Evolutionary conservation across 2,329 filamentous ascomycete genomes (phyloP), one percentile per base, ranked within the genome.

Genomic region (Trichoderma atroviride): DNA sequence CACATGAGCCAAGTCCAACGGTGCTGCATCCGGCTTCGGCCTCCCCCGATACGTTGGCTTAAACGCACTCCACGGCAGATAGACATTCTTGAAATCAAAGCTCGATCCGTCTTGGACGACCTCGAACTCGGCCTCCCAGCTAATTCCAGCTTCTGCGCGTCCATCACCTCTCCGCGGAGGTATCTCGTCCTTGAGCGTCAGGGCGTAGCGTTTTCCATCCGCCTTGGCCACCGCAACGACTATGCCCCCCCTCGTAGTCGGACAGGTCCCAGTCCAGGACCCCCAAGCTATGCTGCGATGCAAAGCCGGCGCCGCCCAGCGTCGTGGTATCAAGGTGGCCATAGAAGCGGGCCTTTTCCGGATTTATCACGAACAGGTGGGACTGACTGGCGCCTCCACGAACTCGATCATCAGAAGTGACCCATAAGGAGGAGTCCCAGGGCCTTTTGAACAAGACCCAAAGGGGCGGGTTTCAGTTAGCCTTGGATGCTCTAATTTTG

Each of bases 231-330:
- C 76, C 50, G 82, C 76, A 5, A 93, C 73, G 72, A 84, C 78
- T 29, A 93, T 79, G 3, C 91, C 91, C 57, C 57, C 87, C 84
- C 55, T 88, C 84, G 73, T 89, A 91, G 13, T 74, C 75, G 1
- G 85, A 86, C 9, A 96, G 79, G 74, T 96, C 86, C 86, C 91
- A 91, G 29, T 80, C 80, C 16, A 84, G 79, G 50, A 85, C 80
- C 9, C 88, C 87, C 50, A 83, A 84, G 5, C 90, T 93, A 58
- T 90, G 87, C 77, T 95, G 93, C 5, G 90, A 92, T 11, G 92
- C 92, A 76, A 96, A 96, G 5, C 93, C 93, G 0, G 93, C 92
- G 35, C 92, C 92, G 31, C 92, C 92, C 0, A 96, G 87, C 0
- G 91, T 88, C 65, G 85, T 85, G 72, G 90, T 93, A 79, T 96